A percentile compares a stretch with the other conserved stretches of the same genome.
Conservation (phyloP, 202 grass and related monocot genomes). For the Bolboschoenoplectus hybrid region DNA sequence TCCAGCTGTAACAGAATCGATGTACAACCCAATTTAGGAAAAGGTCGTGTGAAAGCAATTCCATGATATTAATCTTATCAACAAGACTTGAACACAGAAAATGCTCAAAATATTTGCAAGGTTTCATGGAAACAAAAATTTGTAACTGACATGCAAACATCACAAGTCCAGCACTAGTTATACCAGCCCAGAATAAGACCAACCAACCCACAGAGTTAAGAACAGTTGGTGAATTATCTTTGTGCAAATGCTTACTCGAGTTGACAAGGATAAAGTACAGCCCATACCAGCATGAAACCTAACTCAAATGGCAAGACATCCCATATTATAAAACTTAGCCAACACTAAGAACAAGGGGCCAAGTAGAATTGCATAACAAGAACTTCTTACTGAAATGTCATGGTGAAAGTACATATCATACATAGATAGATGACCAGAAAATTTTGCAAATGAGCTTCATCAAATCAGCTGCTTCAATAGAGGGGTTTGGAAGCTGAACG, state of each 20-base stretch:
- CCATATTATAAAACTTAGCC: background rate
- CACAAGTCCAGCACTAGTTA: background rate
- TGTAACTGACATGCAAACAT: background rate
- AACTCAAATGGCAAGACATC: slow-evolving; percentile 10
- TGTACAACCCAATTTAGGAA: slow-evolving; percentile 19
- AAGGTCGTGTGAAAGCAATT: background rate
- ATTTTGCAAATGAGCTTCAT: slow-evolving; percentile 98
- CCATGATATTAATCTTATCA: background rate
- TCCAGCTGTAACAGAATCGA: slow-evolving; percentile 62
- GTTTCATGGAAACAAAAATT: background rate
- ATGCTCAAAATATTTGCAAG: background rate
- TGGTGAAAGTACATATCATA: slow-evolving; percentile 40
- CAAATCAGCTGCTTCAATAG: slow-evolving; percentile 89
- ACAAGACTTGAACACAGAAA: background rate
- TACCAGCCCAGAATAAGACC: background rate
- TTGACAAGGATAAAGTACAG: background rate
- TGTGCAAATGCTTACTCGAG: background rate
- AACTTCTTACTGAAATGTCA: slow-evolving; percentile 13
- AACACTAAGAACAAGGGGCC: background rate
- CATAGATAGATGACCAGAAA: slow-evolving; percentile 99
- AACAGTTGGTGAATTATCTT: background rate
- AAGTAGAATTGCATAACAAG: slow-evolving; percentile 30
- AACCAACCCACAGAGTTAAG: background rate
- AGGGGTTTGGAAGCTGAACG: slow-evolving; percentile 75
- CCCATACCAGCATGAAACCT: background rate